Evolutionary conservation across 768 basidiomycete genomes (phyloP), one percentile per base, ranked within the genome.

Genomic region (Pleurotus sapidus): DNA sequence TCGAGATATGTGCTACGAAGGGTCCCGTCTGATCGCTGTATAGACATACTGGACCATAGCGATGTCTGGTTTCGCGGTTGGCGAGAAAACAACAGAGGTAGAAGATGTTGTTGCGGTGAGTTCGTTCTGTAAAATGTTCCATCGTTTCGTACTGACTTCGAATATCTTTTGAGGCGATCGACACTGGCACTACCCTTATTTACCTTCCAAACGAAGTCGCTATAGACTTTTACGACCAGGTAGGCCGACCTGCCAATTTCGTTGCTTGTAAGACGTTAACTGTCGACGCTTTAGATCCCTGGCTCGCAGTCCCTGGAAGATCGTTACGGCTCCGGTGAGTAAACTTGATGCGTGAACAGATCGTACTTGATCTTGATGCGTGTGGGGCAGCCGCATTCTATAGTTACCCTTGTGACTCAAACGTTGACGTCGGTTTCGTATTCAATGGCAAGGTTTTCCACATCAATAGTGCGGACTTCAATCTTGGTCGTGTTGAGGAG

Each of bases 101-200:
- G 70, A 61, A 20, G 69, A 63, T n/a, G 51, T 70, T 5, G 49
- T 74, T 30, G 80, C 81, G 5, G 79, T 81, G 53, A 11, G 51
- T 23, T 40, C 30, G 15, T 60, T 72, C 63, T 17, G 59, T 30
- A 4, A 7, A 3, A 9, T 34, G 11, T 11, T 34, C 30, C 30
- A 34, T 34, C 30, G 30, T 34, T 11, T 34, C 30, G 46, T 49
- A 34, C 55, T 61, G 43, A 48, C 55, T 46, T 53, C 30, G 55
- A 24, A 15, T 34, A 27, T 15, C 23, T 47, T 15, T 49, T 6
- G 56, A 87, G 86, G 84, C 85, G 17, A 77, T 89, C 57, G 88
- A 89, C 63, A 85, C 86, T 0, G 87, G 88, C 27, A 87, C 86
- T 3, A 83, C 86, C 25, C 71, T 87, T 24, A 81, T 88, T 57